A percentile compares a stretch with the other conserved stretches of the same genome.
phyloP scores from a whole-genome alignment of 164 flowering plant species.

The Malania oleifera region DNA sequence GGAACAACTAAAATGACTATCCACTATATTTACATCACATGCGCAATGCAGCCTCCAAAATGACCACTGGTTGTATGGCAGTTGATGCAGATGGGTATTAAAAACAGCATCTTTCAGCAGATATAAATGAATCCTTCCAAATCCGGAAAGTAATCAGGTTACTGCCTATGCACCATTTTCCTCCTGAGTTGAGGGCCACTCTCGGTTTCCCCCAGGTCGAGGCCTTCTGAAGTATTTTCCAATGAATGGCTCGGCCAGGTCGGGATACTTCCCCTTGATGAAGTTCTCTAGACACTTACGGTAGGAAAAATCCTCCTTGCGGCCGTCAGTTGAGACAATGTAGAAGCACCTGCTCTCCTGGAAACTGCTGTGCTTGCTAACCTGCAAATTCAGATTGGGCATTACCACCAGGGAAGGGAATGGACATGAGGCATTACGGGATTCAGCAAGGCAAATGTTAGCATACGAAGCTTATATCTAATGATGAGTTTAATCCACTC shows the following conservation, averaged over 20 bases:
- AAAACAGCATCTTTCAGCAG: too few relatives aligned
- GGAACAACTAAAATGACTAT: too few relatives aligned
- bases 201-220: conserved; percentile 15
- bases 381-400: conserved; percentile 36
- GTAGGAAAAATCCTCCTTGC: conserved; percentile 63
- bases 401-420: background rate
- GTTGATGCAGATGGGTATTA: too few relatives aligned
- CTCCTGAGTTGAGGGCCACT: conserved; percentile 2
- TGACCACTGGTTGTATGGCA: too few relatives aligned
- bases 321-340: conserved; percentile 54
- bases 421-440: background rate
- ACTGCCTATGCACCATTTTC: background rate
- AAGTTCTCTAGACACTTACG: conserved; percentile 66
- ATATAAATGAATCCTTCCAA: too few relatives aligned
- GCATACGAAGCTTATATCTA: background rate
- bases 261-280: conserved; percentile 55
- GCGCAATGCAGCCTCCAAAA: too few relatives aligned
- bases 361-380: conserved; percentile 47
- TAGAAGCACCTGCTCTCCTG: conserved; percentile 70
- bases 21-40: too few relatives aligned
- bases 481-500: background rate
- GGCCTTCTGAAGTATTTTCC: conserved; percentile 51
- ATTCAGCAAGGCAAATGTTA: too few relatives aligned
- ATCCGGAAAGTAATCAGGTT: too few relatives aligned
- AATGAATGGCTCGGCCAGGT: conserved; percentile 47